These are phyloP conservation scores for Tylopilus sp. DNA, from an alignment of 768 basidiomycete species.

Conservation along the genomic window DNA sequence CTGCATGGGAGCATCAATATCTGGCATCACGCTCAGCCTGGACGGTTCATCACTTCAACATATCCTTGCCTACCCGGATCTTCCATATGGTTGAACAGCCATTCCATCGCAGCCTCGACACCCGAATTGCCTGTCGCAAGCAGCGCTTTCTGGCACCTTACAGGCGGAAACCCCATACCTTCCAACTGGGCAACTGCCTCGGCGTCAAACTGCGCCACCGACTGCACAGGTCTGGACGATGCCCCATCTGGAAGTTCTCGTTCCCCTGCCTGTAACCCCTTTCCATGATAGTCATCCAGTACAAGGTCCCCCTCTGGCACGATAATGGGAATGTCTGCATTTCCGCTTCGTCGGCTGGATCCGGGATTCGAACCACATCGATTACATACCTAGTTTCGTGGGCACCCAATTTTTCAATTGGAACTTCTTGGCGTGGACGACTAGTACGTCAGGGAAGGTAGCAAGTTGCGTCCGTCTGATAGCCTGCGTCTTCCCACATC, in stretches of 20 bases:
- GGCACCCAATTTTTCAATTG: slow-evolving; percentile 97
- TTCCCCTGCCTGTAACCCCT: slow-evolving; percentile 69
- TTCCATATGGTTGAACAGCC: slow-evolving; percentile 94
- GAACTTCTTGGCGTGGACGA: slow-evolving; percentile 91
- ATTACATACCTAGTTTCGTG: slow-evolving; percentile 73
- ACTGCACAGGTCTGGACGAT: slow-evolving; percentile 31
- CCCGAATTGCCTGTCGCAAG: slow-evolving; percentile 80
- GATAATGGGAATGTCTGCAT: slow-evolving; percentile 78
- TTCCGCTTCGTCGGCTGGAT: not conserved
- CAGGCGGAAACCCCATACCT: slow-evolving; percentile 85
- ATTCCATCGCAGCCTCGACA: slow-evolving; percentile 87
- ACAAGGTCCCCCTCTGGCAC: slow-evolving; percentile 60
- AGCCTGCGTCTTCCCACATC: slow-evolving; percentile 65
- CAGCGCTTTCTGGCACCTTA: slow-evolving; percentile 87
- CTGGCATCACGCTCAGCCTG: slow-evolving; percentile 38
- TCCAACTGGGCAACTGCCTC: slow-evolving; percentile 73
- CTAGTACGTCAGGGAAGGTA: slow-evolving; percentile 84
- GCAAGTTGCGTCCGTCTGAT: slow-evolving; percentile 71
- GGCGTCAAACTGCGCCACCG: slow-evolving; percentile 66
- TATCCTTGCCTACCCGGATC: slow-evolving; percentile 62
- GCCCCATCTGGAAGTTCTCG: slow-evolving; percentile 59
- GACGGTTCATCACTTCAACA: not conserved
- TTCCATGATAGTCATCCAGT: slow-evolving; percentile 63
- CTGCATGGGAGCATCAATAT: slow-evolving; percentile 80
- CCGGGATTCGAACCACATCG: not conserved